A percentile compares a stretch with the other conserved stretches of the same genome.
Conservation (phyloP, 2,329 filamentous ascomycete genomes). For the Clarireedia homoeocarpa region DNA sequence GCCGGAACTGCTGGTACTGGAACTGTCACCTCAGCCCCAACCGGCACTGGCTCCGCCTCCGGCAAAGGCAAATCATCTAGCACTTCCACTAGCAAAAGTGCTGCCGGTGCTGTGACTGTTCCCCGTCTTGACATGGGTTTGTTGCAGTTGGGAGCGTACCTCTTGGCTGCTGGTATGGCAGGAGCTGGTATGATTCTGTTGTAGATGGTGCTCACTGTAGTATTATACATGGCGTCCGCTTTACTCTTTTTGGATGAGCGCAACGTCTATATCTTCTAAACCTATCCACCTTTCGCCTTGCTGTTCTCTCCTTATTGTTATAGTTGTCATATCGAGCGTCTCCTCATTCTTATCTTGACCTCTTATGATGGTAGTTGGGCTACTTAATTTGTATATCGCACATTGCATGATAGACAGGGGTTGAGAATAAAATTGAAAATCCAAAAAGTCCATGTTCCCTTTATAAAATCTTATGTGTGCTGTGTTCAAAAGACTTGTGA, state of each 20-base stretch:
- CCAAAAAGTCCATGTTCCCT: background rate
- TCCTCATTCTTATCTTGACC: background rate
- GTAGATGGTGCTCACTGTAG: constrained; percentile 30
- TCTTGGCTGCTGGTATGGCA: constrained; percentile 40
- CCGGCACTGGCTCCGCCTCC: constrained; percentile 28
- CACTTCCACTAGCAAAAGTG: constrained; percentile 20
- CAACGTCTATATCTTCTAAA: background rate
- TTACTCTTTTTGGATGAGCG: constrained; percentile 1
- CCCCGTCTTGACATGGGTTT: constrained; percentile 38
- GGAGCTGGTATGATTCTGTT: constrained; percentile 48
- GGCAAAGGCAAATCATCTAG: constrained; percentile 19
- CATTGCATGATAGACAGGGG: constrained; percentile 2
- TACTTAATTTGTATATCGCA: constrained; percentile 9
- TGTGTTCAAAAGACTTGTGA: background rate
- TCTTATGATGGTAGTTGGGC: background rate
- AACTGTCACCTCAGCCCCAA: constrained; percentile 41
- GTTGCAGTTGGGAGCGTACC: constrained; percentile 41
- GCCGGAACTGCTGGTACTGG: constrained; percentile 56
- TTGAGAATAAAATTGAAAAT: background rate
- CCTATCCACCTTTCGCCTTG: background rate
- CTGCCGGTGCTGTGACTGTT: constrained; percentile 35
- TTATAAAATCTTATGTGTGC: background rate
- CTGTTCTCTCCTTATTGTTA: background rate
- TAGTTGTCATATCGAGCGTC: background rate
- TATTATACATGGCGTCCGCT: background rate